Evolutionary conservation across 192 early-diverging fungal genomes (phyloP).

Genomic region (Rhizophagus sp.): DNA sequence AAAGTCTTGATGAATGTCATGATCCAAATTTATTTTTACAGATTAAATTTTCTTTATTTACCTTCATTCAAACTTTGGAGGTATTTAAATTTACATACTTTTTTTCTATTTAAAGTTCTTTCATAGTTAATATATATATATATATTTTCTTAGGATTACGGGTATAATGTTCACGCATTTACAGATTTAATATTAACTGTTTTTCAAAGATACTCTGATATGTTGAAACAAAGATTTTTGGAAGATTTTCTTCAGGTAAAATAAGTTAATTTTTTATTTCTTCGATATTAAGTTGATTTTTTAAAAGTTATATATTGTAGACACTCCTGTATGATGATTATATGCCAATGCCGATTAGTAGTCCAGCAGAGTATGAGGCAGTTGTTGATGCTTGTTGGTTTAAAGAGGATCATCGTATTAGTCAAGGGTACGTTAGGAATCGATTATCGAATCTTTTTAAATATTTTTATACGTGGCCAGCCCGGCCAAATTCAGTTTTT

Average conservation of each 20-base stretch:
- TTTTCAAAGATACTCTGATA: slow-evolving; percentile 78
- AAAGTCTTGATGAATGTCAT: slow-evolving; percentile 76
- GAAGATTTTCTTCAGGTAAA: slow-evolving; percentile 68
- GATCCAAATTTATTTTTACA: slow-evolving; percentile 77
- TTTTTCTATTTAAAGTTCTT: neutral
- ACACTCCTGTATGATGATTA: slow-evolving; percentile 83
- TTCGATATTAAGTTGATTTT: neutral
- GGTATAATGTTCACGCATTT: slow-evolving; percentile 68
- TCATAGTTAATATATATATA: neutral
- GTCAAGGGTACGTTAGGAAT: slow-evolving; percentile 4
- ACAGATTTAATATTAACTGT: slow-evolving; percentile 73
- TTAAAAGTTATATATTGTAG: slow-evolving; percentile 38
- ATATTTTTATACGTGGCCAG: too few relatives aligned
- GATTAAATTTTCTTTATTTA: slow-evolving; percentile 76
- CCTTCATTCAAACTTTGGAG: slow-evolving; percentile 93
- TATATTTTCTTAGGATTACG: slow-evolving; percentile 58
- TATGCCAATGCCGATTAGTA: slow-evolving; percentile 71
- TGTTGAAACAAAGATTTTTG: slow-evolving; percentile 69
- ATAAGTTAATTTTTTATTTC: neutral
- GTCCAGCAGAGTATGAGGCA: slow-evolving; percentile 61
- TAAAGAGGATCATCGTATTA: slow-evolving; percentile 50
- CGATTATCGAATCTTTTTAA: too few relatives aligned
- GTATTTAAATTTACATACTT: slow-evolving; percentile 40
- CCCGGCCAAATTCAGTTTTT: too few relatives aligned
- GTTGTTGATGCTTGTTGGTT: slow-evolving; percentile 66